Evolutionary conservation across 306 rosid genomes (phyloP), one percentile per base, ranked within the genome.

Genomic region (Lithocarpus polystachyus): DNA sequence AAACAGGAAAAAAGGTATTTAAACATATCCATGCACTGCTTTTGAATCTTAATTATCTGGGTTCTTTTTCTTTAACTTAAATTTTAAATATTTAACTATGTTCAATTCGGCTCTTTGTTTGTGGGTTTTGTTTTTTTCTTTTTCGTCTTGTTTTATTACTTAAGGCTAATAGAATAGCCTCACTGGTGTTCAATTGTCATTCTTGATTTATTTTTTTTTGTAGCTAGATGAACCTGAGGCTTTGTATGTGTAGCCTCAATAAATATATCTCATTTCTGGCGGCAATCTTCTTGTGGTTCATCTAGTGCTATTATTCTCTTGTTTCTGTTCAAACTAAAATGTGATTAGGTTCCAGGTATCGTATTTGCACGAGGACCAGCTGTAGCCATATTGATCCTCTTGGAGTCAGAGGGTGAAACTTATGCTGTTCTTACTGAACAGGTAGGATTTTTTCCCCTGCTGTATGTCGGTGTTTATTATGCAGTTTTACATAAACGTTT

Each of bases 291-390:
- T 53, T 60, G n/a, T 59, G n/a, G 78, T 65, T 31, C 83, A 54
- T 78, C 81, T 76, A 48, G 17, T 48, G 53, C 17, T 13, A 74
- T 78, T 31, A 59, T 77, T 83, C 40, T 54, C 77, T 84, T 69
- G 73, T 80, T 81, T 80, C 72, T 76, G 60, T 81, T 74, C 82
- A 68, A 82, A 86, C 81, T 88, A 77, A 80, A 84, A 73, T 71
- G 6, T 84, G 56, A 60, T 80, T 86, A 94, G 99, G 86, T 94
- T 86, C 99, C 97, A 84, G 99, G 99, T 60, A 88, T 92, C 71
- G 97, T 92, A 71, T 94, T 94, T 89, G 97, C 99, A 19, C 86
- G 99, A 80, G 97, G 99, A 85, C 95, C 99, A 43, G 97, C 97
- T 77, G 97, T 91, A 43, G 88, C 97, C 19, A 85, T 92, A 77